Conservation (phyloP, 305 asterid species). For the Striga hermonthica region DNA sequence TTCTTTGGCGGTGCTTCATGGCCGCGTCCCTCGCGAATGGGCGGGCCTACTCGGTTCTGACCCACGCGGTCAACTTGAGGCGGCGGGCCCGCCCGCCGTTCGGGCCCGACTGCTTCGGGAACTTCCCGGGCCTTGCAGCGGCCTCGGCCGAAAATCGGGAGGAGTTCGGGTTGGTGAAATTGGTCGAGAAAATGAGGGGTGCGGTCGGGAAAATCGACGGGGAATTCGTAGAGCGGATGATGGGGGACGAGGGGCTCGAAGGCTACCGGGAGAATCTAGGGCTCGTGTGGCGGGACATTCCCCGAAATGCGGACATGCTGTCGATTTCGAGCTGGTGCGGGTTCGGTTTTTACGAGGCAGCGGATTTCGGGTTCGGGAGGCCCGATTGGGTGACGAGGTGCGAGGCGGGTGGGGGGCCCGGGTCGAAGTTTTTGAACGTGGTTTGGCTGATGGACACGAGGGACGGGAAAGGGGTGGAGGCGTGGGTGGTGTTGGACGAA, state of each 20-base stretch:
- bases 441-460: slow-evolving; percentile 19
- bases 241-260: slow-evolving; percentile 9
- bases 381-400: no score
- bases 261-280: slow-evolving; percentile 21
- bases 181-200: slow-evolving; percentile 24
- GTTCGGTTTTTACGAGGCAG: slow-evolving; percentile 21
- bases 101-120: slow-evolving; percentile 27
- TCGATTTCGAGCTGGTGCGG: slow-evolving; percentile 31
- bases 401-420: no score
- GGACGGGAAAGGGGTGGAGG: slow-evolving; percentile 82
- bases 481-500: no score
- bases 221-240: slow-evolving; percentile 18
- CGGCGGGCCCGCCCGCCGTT: slow-evolving; percentile 28
- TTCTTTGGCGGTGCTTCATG: slow-evolving; percentile 37
- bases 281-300: background rate
- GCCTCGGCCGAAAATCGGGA: background rate
- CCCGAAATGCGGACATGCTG: slow-evolving; percentile 1
- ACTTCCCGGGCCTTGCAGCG: slow-evolving; percentile 13
- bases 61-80: slow-evolving; percentile 34
- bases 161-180: background rate
- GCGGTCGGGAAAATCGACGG: slow-evolving; percentile 14
- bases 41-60: background rate
- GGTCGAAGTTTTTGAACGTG: slow-evolving; percentile 40
- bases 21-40: slow-evolving; percentile 25
- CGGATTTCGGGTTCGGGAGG: no score